These are phyloP conservation scores for Nakazawaea pomicola DNA, from an alignment of 805 yeast genomes.

Conservation along the genomic window DNA sequence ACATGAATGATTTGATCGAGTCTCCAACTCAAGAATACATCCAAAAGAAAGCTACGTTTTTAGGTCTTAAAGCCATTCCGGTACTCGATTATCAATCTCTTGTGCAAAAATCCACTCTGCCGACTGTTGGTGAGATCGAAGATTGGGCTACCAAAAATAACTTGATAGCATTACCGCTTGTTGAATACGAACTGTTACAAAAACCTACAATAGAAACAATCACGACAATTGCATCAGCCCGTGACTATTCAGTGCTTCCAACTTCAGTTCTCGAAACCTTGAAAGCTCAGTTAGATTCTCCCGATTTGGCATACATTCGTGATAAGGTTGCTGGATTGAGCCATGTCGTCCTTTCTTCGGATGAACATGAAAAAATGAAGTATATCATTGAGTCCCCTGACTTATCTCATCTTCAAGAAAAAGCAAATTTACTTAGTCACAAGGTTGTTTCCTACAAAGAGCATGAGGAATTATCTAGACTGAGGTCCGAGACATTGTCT, in stretches of 20 bases:
- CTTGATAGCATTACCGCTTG: background rate
- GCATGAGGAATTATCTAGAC: slow-evolving; percentile 11
- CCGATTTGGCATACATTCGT: background rate
- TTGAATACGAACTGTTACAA: background rate
- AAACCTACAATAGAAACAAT: background rate
- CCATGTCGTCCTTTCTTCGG: background rate
- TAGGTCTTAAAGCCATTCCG: slow-evolving; percentile 18
- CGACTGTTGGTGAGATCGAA: slow-evolving; percentile 3
- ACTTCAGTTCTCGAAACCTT: too few species aligned
- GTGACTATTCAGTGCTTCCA: too few species aligned
- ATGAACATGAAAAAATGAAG: background rate
- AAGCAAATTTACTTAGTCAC: slow-evolving; percentile 12
- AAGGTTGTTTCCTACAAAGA: slow-evolving; percentile 9
- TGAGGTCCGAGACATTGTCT: slow-evolving; percentile 14
- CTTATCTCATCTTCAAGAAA: slow-evolving; percentile 13
- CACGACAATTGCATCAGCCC: too few species aligned
- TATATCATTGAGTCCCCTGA: slow-evolving; percentile 13
- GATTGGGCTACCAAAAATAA: background rate
- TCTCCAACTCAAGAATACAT: slow-evolving; percentile 19
- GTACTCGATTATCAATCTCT: slow-evolving; percentile 13
- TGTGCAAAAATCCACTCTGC: slow-evolving; percentile 1
- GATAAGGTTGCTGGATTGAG: background rate
- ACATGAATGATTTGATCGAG: slow-evolving; percentile 13
- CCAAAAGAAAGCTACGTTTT: slow-evolving; percentile 15
- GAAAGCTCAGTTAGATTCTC: too few species aligned